Base-by-base conservation (phyloP, 805 yeast genomes). In the Ogataea glucozyma region DNA sequence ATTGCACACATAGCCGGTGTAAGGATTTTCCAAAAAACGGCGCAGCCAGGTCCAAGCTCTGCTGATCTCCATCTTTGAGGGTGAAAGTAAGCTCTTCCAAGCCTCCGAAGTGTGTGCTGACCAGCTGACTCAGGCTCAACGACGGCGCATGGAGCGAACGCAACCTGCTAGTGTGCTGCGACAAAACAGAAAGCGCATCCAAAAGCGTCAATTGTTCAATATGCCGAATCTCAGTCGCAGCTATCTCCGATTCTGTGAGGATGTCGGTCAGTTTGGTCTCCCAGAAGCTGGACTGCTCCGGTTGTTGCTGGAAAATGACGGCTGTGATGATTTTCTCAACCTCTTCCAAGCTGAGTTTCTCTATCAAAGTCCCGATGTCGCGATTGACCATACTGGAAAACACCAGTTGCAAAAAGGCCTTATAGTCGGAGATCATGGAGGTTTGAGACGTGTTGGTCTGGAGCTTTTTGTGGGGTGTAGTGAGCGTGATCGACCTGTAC, bases 161-260 rank as follows among this genome's bases (percentile, higher is more conserved):
- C 38, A 58, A 29, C 19, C 49, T 50, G 4, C 49, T 42, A 4
- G 58, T 44, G 17, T 31, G 24, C 13, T 40, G 24, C 5, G 52
- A 12, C 4, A 55, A 23, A 4, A 50, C 17, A 4, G 20, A 11
- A n/a, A 58, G 37, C 17, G 48, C 49, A 26, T 56, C 54, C 26
- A 55, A 51, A 4, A 58, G 14, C 4, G 52, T 44, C 43, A 54
- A 29, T n/a, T n/a, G n/a, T n/a, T n/a, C n/a, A n/a, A n/a, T n/a
- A n/a, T n/a, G n/a, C n/a, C 1, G 32, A 13, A 2, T 38, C 13
- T 6, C 39, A 4, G 13, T 47, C 41, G 13, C 9, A 23, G 2
- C 20, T 6, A 52, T 6, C 21, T 55, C 58, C 17, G 33, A 21
- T 2, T 4, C n/a, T 3, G 41, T 38, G 13, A 55, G 35, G 4